These are phyloP conservation scores for Mentha longifolia DNA, from an alignment of 257 asterid genomes.

Conservation along the genomic window DNA sequence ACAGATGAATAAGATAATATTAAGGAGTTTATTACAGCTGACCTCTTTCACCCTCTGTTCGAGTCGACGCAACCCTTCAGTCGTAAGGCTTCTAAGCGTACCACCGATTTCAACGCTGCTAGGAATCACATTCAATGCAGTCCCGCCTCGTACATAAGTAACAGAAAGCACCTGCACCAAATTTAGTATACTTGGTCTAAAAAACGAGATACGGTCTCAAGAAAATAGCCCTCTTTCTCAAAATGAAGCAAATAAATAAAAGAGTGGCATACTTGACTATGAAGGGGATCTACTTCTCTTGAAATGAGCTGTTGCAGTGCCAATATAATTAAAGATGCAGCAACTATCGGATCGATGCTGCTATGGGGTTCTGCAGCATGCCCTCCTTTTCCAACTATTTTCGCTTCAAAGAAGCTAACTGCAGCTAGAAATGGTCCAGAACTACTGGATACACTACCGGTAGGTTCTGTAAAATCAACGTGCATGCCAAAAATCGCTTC, in stretches of 20 bases:
- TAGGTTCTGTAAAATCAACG: conserved; percentile 50
- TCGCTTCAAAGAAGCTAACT: conserved; percentile 64
- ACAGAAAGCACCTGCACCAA: conserved; percentile 74
- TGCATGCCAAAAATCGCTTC: conserved; percentile 90
- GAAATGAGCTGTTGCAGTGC: conserved; percentile 82
- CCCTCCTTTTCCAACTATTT: conserved; percentile 77
- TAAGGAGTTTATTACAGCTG: background rate
- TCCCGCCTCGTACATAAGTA: conserved; percentile 77
- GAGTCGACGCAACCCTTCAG: conserved; percentile 72
- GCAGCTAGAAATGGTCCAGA: conserved; percentile 75
- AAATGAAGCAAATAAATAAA: background rate
- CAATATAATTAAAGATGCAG: conserved; percentile 67
- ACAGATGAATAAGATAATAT: too few relatives aligned
- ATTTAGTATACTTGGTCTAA: background rate
- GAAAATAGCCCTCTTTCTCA: background rate
- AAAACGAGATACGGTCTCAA: background rate
- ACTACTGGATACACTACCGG: conserved; percentile 61
- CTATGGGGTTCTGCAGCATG: conserved; percentile 78
- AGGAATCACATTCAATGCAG: conserved; percentile 64
- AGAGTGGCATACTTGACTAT: conserved; percentile 60
- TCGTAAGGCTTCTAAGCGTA: conserved; percentile 79
- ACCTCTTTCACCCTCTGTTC: conserved; percentile 84
- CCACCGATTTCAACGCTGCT: conserved; percentile 73
- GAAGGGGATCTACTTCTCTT: conserved; percentile 77
- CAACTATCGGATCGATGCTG: conserved; percentile 67